Evolutionary conservation across 192 early-diverging fungal species (phyloP), one percentile per base, ranked within the genome.

Genomic region (Coemansia asiatica): DNA sequence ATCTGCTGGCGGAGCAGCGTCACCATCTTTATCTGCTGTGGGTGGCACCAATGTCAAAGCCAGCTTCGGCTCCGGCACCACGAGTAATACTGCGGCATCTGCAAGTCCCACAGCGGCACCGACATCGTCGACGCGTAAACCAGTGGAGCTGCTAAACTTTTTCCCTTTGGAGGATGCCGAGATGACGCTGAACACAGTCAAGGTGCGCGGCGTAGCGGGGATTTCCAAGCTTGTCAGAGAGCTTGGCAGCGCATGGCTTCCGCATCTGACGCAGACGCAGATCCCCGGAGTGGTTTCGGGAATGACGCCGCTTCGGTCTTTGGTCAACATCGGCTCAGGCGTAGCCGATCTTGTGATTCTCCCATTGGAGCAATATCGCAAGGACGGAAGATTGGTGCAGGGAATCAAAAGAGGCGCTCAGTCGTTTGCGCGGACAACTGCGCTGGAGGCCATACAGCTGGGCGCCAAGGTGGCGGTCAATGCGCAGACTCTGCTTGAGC

Each of bases 131-230:
- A 40, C 67, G 18, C 71, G 66, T 8, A 67, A 68, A 26, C 66
- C 74, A 0, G 49, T 79, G 16, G 83, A 81, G 72, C 72, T 98
- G 29, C 83, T 97, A 61, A 98, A 98, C 72, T 88, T 98, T 40
- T 91, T 97, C 82, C 93, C 89, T 31, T 73, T 98, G 59, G 94
- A 97, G 50, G 92, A 90, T 12, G 92, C 95, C 5, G 90, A 95
- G 57, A 92, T 98, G 90, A 90, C 86, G 2, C 73, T 98, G 35
- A 87, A 76, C 36, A 83, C 83, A 25, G 89, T 95, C 6, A 84
- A 87, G 62, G 77, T 95, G 26, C 85, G 86, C 2, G 96, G 96
- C 6, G 87, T 95, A 28, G 87, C 87, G 19, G 94, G 95, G 2
- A 72, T 86, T 27, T 57, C 74, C 5, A 84, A 86, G 66, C 66